A percentile compares a stretch with the other conserved stretches of the same genome.
phyloP scores from a whole-genome alignment of 768 basidiomycete genomes.

The Jaapia argillacea region DNA sequence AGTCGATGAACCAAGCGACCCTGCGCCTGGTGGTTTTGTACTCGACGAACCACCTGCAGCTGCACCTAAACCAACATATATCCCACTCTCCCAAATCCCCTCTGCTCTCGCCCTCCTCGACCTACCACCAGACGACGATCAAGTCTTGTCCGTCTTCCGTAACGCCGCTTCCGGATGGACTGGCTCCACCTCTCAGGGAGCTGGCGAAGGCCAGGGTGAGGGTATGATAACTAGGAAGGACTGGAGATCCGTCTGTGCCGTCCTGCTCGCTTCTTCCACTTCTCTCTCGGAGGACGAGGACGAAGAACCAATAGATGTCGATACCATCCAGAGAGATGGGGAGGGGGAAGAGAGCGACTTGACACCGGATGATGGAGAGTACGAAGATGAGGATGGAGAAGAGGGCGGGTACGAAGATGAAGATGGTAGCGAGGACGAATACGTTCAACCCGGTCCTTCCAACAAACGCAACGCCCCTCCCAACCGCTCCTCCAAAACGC shows the following conservation, averaged over 20 bases:
- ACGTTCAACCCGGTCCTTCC: conserved; percentile 15
- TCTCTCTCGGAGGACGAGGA: conserved; percentile 26
- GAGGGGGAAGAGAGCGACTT: conserved; percentile 5
- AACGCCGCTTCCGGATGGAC: conserved; percentile 73
- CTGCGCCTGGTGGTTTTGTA: neutral
- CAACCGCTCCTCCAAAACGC: conserved; percentile 1
- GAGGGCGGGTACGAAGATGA: conserved; percentile 17
- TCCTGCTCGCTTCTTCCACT: conserved; percentile 46
- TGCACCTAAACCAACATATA: conserved; percentile 13
- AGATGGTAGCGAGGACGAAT: conserved; percentile 15
- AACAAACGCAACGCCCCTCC: conserved; percentile 12
- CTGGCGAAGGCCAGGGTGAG: conserved; percentile 12
- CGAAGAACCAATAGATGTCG: conserved; percentile 14
- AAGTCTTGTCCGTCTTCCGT: conserved; percentile 60
- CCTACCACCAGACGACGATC: conserved; percentile 52
- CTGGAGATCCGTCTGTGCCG: conserved; percentile 75
- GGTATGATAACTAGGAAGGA: conserved; percentile 50
- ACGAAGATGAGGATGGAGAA: conserved; percentile 12
- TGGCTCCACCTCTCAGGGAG: conserved; percentile 7
- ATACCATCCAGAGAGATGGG: conserved; percentile 11
- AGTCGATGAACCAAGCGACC: neutral
- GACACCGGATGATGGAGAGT: conserved; percentile 14
- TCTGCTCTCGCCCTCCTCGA: conserved; percentile 52
- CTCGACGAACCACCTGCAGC: neutral
- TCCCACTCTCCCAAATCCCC: conserved; percentile 50